Conservation (phyloP, 73 alveolate species). For the Tetrahymena elliotti region DNA sequence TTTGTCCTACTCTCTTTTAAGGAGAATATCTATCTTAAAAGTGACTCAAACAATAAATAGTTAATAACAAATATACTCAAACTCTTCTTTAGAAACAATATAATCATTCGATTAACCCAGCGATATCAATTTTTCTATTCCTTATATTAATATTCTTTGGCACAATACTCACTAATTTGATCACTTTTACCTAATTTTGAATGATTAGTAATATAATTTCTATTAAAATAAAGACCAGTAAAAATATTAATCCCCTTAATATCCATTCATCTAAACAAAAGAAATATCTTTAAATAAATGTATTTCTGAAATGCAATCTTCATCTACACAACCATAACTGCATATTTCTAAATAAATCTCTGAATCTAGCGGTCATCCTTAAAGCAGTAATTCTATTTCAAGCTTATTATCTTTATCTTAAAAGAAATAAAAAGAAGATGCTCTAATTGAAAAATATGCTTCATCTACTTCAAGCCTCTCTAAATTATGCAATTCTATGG, state of each 20-base stretch:
- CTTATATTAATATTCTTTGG: neutral
- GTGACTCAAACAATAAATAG: neutral
- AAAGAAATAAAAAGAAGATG: neutral
- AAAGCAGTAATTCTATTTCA: too few relatives aligned
- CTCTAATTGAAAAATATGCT: neutral
- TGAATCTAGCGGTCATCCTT: neutral
- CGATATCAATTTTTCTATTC: neutral
- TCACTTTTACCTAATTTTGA: neutral
- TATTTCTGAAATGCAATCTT: neutral
- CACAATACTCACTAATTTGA: neutral
- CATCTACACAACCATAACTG: neutral
- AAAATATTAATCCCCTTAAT: neutral
- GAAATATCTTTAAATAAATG: neutral
- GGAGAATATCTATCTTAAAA: neutral
- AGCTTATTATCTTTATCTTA: neutral
- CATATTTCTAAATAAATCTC: neutral
- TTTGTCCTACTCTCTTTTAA: neutral
- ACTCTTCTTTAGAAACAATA: neutral
- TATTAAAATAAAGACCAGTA: neutral
- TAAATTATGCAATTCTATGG: neutral
- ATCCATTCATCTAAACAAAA: neutral
- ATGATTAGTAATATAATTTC: neutral
- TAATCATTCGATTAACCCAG: neutral
- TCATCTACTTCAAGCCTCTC: neutral
- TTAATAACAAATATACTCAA: neutral